phyloP scores from a whole-genome alignment of 345 rosid genomes.

The Eucalyptus polybractea region DNA sequence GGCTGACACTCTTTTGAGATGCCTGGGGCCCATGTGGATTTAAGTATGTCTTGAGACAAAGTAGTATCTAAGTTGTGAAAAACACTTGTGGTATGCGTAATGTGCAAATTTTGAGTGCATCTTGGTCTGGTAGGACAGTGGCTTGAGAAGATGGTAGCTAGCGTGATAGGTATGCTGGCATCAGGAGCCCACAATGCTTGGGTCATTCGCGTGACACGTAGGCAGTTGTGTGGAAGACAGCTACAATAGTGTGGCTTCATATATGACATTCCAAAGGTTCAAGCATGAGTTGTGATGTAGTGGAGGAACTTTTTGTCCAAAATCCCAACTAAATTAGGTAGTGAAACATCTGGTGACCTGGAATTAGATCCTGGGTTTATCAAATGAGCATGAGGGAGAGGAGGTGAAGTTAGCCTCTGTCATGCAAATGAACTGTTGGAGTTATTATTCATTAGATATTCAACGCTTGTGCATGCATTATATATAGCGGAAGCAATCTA shows the following conservation, averaged over 20 bases:
- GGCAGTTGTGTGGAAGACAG: not conserved
- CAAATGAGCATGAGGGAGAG: not conserved
- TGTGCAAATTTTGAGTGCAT: not conserved
- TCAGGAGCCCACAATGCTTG: not conserved
- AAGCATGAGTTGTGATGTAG: not conserved
- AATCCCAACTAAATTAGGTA: not conserved
- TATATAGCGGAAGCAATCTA: rapidly evolving
- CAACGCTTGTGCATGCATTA: not conserved
- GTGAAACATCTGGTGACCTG: not conserved
- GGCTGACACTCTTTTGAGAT: not conserved
- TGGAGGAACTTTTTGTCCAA: not conserved
- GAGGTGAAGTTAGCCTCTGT: not conserved
- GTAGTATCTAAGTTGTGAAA: not conserved
- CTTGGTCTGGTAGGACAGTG: not conserved
- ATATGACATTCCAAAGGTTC: not conserved
- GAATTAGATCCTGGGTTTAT: not conserved
- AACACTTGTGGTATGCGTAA: not conserved
- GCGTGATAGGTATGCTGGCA: not conserved
- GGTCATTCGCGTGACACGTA: not conserved
- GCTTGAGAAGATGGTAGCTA: not conserved
- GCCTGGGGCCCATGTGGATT: not conserved
- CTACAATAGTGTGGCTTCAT: not conserved
- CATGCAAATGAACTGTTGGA: not conserved
- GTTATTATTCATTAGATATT: not conserved
- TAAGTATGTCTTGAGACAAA: not conserved